phyloP scores from a whole-genome alignment of 2,329 filamentous ascomycete genomes.

The Fusarium coffeatum region DNA sequence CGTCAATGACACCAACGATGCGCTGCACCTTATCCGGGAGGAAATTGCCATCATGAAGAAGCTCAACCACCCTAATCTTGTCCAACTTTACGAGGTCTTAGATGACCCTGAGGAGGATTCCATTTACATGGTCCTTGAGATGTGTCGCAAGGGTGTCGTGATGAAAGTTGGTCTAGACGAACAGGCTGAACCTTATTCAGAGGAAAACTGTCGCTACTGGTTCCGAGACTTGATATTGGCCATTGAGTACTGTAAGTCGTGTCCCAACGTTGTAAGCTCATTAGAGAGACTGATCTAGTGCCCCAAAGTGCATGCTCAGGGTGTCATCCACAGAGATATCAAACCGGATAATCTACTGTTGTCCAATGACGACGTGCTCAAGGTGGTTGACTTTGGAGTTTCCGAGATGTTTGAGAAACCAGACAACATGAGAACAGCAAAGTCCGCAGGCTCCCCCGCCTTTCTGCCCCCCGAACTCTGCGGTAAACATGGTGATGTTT shows the following conservation, averaged over 20 bases:
- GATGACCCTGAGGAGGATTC: slow-evolving; percentile 97
- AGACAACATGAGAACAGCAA: slow-evolving; percentile 87
- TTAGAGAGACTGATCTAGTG: background rate
- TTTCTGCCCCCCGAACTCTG: slow-evolving; percentile 96
- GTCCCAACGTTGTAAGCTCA: no score
- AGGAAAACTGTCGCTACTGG: slow-evolving; percentile 87
- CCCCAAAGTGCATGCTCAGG: slow-evolving; percentile 83
- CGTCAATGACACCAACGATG: slow-evolving; percentile 71
- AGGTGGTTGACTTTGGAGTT: slow-evolving; percentile 98
- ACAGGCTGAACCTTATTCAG: slow-evolving; percentile 81
- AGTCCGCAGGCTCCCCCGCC: slow-evolving; percentile 93
- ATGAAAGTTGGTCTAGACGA: slow-evolving; percentile 96
- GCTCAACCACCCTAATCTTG: slow-evolving; percentile 92
- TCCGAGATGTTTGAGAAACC: slow-evolving; percentile 96
- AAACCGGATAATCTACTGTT: slow-evolving; percentile 96
- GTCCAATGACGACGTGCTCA: slow-evolving; percentile 91
- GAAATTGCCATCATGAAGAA: slow-evolving; percentile 99
- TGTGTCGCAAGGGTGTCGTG: slow-evolving; percentile 97
- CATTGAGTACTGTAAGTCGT: slow-evolving; percentile 84
- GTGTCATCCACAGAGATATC: slow-evolving; percentile 95
- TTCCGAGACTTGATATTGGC: slow-evolving; percentile 95
- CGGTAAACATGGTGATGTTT: slow-evolving; percentile 85
- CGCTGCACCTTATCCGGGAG: slow-evolving; percentile 89
- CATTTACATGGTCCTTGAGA: slow-evolving; percentile 97
- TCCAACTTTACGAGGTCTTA: slow-evolving; percentile 90